Percentiles rank a stretch among this genome's conserved stretches.
phyloP scores from a whole-genome alignment of 345 rosid species.

The Sisymbrium irio region DNA sequence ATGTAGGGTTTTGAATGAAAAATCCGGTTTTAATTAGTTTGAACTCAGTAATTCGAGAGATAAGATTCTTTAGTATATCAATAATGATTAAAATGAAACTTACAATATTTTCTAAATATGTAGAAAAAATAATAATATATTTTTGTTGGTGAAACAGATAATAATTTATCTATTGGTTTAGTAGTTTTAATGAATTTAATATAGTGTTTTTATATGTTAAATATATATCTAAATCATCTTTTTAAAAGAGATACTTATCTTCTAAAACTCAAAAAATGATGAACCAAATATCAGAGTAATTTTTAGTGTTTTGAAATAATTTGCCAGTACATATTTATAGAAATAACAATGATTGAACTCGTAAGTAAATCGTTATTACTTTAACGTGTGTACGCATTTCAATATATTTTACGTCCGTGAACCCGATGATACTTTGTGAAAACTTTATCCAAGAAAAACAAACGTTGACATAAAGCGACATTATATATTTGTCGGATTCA shows the following conservation, averaged over 20 bases:
- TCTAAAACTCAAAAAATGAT: not conserved
- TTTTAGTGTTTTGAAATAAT: not conserved
- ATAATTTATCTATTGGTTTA: not conserved
- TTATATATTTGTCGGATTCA: not conserved
- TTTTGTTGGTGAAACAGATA: too few species aligned
- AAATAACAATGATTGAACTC: not conserved
- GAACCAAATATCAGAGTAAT: not conserved
- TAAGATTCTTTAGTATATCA: too few species aligned
- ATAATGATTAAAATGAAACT: too few species aligned
- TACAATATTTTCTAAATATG: too few species aligned
- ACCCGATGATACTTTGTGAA: not conserved
- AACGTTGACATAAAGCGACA: not conserved
- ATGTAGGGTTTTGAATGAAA: too few species aligned
- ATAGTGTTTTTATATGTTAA: not conserved
- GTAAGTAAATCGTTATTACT: not conserved
- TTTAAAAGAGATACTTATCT: not conserved
- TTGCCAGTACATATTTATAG: not conserved
- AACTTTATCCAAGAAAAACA: not conserved
- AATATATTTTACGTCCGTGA: not conserved
- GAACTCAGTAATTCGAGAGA: too few species aligned
- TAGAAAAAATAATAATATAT: too few species aligned
- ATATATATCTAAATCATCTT: not conserved
- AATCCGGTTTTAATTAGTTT: too few species aligned
- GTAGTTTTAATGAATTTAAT: not conserved
- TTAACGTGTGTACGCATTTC: not conserved